A percentile compares a stretch with the other conserved stretches of the same genome.
Evolutionary conservation across 148 eudicot species (phyloP).

Genomic region (Arbutus unedo): DNA sequence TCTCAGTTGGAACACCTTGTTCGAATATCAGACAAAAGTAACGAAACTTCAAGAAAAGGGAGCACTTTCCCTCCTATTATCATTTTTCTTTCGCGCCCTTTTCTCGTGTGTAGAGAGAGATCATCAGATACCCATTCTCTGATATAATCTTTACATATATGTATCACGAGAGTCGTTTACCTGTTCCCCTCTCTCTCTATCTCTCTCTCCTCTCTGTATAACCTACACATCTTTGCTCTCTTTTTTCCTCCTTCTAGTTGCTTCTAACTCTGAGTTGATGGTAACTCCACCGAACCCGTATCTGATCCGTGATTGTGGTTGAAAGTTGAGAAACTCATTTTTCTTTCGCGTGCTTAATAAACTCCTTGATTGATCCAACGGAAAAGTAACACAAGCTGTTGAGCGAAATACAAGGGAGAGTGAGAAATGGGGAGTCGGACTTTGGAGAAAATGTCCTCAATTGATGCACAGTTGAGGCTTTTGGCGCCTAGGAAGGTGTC

Average conservation of each 20-base stretch:
- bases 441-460: conserved; percentile 71
- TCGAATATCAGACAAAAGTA: neutral
- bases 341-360: neutral
- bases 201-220: neutral
- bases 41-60: neutral
- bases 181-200: neutral
- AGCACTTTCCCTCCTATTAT: neutral
- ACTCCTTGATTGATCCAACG: neutral
- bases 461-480: conserved; percentile 80
- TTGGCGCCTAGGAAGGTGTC: conserved; percentile 75
- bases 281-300: neutral
- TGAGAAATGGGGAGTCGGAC: conserved; percentile 43
- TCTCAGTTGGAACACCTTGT: neutral
- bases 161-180: conserved; percentile 8
- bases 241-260: neutral
- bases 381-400: neutral
- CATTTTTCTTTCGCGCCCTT: neutral
- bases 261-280: neutral
- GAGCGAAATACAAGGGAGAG: neutral
- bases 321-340: neutral
- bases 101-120: neutral
- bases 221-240: neutral
- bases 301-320: conserved; percentile 13
- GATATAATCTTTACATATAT: neutral
- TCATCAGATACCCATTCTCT: conserved; percentile 4